Evolutionary conservation across 192 early-diverging fungal species (phyloP), one percentile per base, ranked within the genome.

Genomic region (Rhizophagus clarus): DNA sequence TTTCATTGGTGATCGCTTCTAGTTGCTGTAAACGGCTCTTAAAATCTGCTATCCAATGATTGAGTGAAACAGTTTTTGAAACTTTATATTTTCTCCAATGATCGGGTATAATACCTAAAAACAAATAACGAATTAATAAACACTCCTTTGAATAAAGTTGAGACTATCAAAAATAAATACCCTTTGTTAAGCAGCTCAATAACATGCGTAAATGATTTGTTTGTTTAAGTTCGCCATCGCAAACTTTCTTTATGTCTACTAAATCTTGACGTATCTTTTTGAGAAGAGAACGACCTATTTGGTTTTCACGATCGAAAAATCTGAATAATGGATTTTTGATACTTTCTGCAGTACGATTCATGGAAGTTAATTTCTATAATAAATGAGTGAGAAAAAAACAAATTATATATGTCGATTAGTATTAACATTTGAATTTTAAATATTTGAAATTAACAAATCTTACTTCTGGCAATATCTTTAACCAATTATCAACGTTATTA

Each of bases 121-220:
- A 51, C 10, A 31, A 67, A 74, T 51, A 51, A 49, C 12, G 26
- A 56, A 31, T 74, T 29, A 74, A 24, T 60, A n/a, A 14, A n/a
- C 7, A 32, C 26, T 22, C 12, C 24, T 9, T 45, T 37, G 15
- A 61, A 61, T 17, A 34, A 60, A 37, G 20, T 37, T 56, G 28
- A 32, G 10, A 24, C 4, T 62, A 49, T 40, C 10, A 62, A 62
- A 17, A 31, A 12, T 37, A 61, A 8, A n/a, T 34, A 61, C 93
- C 94, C 42, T 93, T 92, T 66, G 86, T 89, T 76, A 96, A 84
- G 80, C 89, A 89, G 31, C 86, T 82, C 62, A 96, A 81, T 42
- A 97, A 86, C 74, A 89, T 84, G 31, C 96, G 89, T 68, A 94
- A 75, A 79, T 94, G 93, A 84, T 97, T 97, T 8, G 96, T 97